Conservation (phyloP, 1,284 basidiomycete species). For the Moniliophthora roreri region DNA sequence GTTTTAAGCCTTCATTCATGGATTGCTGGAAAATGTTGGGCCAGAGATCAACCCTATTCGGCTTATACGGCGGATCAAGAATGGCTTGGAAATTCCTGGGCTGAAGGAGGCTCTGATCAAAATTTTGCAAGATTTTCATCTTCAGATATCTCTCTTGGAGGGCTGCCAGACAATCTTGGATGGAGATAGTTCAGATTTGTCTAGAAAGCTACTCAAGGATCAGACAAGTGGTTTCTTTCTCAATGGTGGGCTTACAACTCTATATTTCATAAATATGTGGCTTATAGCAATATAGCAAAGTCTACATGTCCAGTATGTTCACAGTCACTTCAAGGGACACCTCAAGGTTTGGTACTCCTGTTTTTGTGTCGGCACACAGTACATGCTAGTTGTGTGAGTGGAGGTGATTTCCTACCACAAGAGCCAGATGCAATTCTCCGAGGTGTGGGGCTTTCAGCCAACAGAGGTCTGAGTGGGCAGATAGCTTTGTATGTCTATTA, state of each 20-base stretch:
- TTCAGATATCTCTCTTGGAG: conserved; percentile 87
- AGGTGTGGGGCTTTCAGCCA: conserved; percentile 37
- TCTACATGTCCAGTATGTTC: conserved; percentile 67
- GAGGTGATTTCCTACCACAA: conserved; percentile 53
- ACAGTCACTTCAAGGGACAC: conserved; percentile 56
- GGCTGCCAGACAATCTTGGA: conserved; percentile 87
- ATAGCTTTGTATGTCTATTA: conserved; percentile 67
- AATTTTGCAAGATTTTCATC: conserved; percentile 93
- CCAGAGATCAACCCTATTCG: conserved; percentile 95
- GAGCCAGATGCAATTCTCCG: conserved; percentile 47
- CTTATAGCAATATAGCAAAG: conserved; percentile 40
- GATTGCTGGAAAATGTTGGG: conserved; percentile 93
- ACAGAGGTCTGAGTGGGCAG: conserved; percentile 58
- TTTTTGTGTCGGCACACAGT: conserved; percentile 88
- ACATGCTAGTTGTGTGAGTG: conserved; percentile 71
- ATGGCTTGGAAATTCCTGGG: conserved; percentile 94
- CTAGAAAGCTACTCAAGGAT: conserved; percentile 60
- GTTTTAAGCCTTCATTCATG: conserved; percentile 88
- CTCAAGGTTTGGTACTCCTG: conserved; percentile 62
- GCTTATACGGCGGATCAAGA: conserved; percentile 91
- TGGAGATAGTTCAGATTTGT: conserved; percentile 79
- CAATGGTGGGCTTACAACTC: conserved; percentile 48
- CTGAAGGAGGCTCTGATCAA: conserved; percentile 94
- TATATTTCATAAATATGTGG: not conserved
- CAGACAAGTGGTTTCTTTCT: no score